Conservation (phyloP, 768 basidiomycete genomes). For the Russula brevipes region DNA sequence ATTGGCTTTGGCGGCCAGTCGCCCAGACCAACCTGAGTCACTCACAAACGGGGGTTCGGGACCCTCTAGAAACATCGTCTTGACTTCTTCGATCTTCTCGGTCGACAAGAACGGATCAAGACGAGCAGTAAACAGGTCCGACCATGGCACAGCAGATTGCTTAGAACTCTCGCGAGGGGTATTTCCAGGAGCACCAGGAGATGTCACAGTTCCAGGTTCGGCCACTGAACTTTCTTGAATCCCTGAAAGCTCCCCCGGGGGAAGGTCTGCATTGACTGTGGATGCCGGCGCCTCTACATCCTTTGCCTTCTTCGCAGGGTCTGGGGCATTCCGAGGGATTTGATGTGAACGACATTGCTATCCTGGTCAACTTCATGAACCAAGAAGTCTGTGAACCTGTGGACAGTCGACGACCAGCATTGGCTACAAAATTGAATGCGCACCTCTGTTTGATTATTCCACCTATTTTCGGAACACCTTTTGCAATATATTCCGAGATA, state of each 20-base stretch:
- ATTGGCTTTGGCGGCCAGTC: slow-evolving; percentile 36
- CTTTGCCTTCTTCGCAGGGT: slow-evolving; percentile 43
- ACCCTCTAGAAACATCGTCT: slow-evolving; percentile 75
- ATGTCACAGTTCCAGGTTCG: neutral
- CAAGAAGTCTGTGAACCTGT: slow-evolving; percentile 93
- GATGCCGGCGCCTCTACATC: slow-evolving; percentile 28
- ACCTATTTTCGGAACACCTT: slow-evolving; percentile 63
- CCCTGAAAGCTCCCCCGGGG: slow-evolving; percentile 21
- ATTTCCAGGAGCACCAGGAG: neutral
- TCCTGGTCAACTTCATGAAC: slow-evolving; percentile 88
- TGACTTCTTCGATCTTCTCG: slow-evolving; percentile 55
- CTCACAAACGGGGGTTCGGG: slow-evolving; percentile 67
- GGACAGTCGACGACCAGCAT: slow-evolving; percentile 15
- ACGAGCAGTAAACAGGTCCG: slow-evolving; percentile 49
- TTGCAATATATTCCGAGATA: slow-evolving; percentile 80
- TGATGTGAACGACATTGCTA: slow-evolving; percentile 74
- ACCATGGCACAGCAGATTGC: slow-evolving; percentile 48
- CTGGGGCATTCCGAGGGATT: slow-evolving; percentile 68
- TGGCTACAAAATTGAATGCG: slow-evolving; percentile 24
- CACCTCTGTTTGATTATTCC: slow-evolving; percentile 98
- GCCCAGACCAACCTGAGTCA: slow-evolving; percentile 70
- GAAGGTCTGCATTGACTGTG: slow-evolving; percentile 19
- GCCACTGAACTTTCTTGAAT: slow-evolving; percentile 16
- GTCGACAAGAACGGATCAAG: slow-evolving; percentile 62
- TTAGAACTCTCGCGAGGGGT: slow-evolving; percentile 21